Percentiles rank a stretch among this genome's conserved stretches.
Conservation (phyloP, 345 rosid species). For the Populus simonii region DNA sequence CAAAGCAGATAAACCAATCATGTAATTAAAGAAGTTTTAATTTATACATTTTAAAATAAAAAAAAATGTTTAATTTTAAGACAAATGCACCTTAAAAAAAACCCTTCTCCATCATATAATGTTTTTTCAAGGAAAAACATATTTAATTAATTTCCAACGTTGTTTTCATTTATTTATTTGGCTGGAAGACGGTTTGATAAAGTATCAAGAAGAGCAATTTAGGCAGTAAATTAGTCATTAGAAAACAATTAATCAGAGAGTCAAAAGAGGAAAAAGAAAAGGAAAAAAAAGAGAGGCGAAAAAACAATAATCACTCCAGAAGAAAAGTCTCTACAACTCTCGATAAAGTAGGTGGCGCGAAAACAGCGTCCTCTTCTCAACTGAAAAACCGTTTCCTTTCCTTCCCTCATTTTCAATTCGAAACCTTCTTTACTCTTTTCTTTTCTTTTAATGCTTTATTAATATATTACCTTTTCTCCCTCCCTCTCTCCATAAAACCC, state of each 20-base stretch:
- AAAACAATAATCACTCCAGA: background rate
- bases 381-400: conserved; percentile 31
- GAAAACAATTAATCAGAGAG: no score
- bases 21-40: background rate
- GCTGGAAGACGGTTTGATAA: no score
- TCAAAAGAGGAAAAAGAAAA: no score
- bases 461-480: background rate
- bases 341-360: conserved; percentile 67
- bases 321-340: background rate
- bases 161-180: no score
- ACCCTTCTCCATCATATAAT: no score
- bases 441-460: background rate
- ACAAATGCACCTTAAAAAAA: no score
- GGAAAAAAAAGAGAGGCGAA: no score
- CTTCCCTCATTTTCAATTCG: background rate
- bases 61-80: background rate
- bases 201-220: no score
- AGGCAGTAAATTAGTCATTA: no score
- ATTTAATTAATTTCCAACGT: no score
- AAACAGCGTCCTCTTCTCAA: conserved; percentile 44
- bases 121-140: no score
- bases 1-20: background rate
- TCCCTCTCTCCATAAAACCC: background rate
- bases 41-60: background rate
- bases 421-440: background rate